Percentiles rank a stretch among this genome's conserved stretches.
Conservation (phyloP, 169 alveolate genomes). For the Eimeria praecox region DNA sequence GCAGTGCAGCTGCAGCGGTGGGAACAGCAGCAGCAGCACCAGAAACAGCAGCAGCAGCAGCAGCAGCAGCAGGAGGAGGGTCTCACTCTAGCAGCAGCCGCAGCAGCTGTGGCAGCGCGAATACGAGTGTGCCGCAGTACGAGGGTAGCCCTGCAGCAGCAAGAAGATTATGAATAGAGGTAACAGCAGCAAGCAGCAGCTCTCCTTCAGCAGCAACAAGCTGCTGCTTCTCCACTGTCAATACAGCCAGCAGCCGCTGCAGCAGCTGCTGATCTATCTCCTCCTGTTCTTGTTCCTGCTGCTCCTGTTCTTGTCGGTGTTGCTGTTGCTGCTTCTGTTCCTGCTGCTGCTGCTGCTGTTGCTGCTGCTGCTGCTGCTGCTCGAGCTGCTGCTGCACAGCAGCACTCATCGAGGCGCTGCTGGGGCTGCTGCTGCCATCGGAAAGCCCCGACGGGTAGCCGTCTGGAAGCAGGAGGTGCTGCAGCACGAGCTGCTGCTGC, state of each 20-base stretch:
- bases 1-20: not conserved
- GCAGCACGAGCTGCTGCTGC: constrained; percentile 30
- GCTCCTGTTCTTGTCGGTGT: not conserved
- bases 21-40: not conserved
- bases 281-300: not conserved
- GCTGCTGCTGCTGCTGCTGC: constrained; percentile 23
- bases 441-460: not conserved
- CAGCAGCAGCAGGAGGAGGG: not conserved
- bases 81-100: constrained; percentile 42
- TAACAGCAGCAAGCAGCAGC: constrained; percentile 57
- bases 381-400: constrained; percentile 9
- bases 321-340: constrained; percentile 18
- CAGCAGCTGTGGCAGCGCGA: constrained; percentile 60
- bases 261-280: not conserved
- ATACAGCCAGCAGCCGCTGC: constrained; percentile 6
- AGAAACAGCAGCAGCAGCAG: not conserved
- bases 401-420: not conserved
- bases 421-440: constrained; percentile 2
- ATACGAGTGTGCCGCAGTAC: constrained; percentile 4
- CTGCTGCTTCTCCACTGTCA: constrained; percentile 56
- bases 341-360: not conserved
- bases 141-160: constrained; percentile 41
- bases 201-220: constrained; percentile 60
- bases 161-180: constrained; percentile 18
- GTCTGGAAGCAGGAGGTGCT: constrained; percentile 18